These are phyloP conservation scores for Chimonanthus praecox DNA, from an alignment of 164 flowering plant genomes.

Conservation along the genomic window DNA sequence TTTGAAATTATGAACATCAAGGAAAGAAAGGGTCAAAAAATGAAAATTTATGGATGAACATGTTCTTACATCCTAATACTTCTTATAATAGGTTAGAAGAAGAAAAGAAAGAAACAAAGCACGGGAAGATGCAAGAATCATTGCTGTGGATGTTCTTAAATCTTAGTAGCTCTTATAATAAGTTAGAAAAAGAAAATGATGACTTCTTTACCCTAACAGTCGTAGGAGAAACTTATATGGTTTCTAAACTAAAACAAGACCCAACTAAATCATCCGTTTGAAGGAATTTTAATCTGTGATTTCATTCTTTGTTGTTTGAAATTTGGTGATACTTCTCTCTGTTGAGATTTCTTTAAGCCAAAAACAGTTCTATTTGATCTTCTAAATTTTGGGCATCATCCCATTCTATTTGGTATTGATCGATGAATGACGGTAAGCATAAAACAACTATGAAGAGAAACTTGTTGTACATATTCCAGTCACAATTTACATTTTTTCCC, in stretches of 20 bases:
- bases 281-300: neutral
- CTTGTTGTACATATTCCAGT: too few species aligned
- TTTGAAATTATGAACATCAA: neutral
- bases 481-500: too few species aligned
- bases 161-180: too few species aligned
- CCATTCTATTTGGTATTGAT: neutral
- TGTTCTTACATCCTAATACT: neutral
- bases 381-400: neutral
- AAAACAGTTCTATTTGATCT: neutral
- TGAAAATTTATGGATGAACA: neutral
- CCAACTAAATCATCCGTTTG: neutral
- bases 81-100: neutral
- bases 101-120: too few species aligned
- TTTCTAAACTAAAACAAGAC: neutral
- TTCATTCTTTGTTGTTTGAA: neutral
- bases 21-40: neutral
- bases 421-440: too few species aligned
- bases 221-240: neutral
- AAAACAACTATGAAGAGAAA: too few species aligned
- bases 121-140: too few species aligned
- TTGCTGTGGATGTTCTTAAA: too few species aligned
- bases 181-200: too few species aligned
- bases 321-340: neutral
- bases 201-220: too few species aligned
- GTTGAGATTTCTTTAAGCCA: neutral